phyloP scores from a whole-genome alignment of 148 eudicot genomes.

The Bassia scoparia region DNA sequence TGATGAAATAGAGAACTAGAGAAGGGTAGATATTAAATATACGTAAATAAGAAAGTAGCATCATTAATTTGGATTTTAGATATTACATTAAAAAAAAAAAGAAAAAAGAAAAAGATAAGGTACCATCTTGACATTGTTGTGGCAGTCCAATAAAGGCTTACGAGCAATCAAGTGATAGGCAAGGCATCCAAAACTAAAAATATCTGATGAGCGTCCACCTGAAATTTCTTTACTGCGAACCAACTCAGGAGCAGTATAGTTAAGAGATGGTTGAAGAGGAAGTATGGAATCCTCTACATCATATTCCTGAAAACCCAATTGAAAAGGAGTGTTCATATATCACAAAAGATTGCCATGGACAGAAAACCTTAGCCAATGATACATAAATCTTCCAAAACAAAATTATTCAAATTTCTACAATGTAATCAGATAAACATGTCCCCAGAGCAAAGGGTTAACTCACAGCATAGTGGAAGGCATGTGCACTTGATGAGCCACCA shows the following conservation, averaged over 20 bases:
- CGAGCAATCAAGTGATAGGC: conserved; percentile 86
- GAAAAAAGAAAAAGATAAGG: conserved; percentile 18
- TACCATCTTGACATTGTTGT: conserved; percentile 99
- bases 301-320: conserved; percentile 63
- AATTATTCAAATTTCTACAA: neutral
- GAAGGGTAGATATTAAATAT: too few relatives aligned
- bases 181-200: conserved; percentile 97
- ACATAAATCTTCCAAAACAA: conserved; percentile 1
- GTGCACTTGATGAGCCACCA: conserved; percentile 47
- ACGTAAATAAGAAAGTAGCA: conserved; percentile 4
- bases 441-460: conserved; percentile 32
- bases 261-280: conserved; percentile 93
- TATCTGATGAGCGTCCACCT: conserved; percentile 70
- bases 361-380: neutral
- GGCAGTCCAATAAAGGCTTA: conserved; percentile 91
- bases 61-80: conserved; percentile 9
- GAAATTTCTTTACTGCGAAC: conserved; percentile 73
- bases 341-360: neutral
- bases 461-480: conserved; percentile 85
- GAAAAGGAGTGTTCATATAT: neutral
- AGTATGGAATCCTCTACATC: conserved; percentile 90
- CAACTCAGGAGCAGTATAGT: conserved; percentile 95
- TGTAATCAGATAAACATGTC: neutral
- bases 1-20: neutral
- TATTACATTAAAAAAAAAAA: too few relatives aligned